These are phyloP conservation scores for Aurantiochytrium sp. DNA, from an alignment of 108 stramenopile species.

Conservation along the genomic window DNA sequence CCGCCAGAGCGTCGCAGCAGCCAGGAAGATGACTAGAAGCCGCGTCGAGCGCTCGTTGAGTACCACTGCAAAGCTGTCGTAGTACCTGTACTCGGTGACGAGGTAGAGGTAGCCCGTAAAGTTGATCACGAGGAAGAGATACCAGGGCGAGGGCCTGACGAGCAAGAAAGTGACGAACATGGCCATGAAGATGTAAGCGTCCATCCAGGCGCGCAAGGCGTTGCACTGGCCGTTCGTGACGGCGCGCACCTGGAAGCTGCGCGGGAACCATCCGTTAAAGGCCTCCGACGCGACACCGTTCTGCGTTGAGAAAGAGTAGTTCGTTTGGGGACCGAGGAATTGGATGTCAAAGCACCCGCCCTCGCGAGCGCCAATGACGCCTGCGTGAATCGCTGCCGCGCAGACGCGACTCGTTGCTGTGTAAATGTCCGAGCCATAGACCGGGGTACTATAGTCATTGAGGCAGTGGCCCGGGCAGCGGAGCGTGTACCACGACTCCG, in stretches of 20 bases:
- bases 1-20: neutral
- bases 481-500: neutral
- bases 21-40: neutral
- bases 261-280: neutral
- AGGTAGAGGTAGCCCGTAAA: neutral
- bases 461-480: slow-evolving; percentile 22
- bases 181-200: neutral
- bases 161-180: neutral
- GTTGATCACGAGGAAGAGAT: neutral
- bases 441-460: neutral
- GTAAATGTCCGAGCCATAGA: neutral
- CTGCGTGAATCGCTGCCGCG: slow-evolving; percentile 5
- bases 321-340: neutral
- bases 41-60: neutral
- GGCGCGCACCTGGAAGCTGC: neutral
- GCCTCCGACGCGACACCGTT: neutral
- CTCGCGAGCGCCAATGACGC: neutral
- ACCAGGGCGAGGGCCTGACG: neutral
- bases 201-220: neutral
- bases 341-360: neutral
- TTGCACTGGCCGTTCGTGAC: neutral
- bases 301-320: neutral
- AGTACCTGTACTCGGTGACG: neutral
- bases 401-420: neutral
- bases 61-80: neutral